These are phyloP conservation scores for Pseudotsuga menziesii DNA, from an alignment of 75 land plant genomes.

Conservation along the genomic window DNA sequence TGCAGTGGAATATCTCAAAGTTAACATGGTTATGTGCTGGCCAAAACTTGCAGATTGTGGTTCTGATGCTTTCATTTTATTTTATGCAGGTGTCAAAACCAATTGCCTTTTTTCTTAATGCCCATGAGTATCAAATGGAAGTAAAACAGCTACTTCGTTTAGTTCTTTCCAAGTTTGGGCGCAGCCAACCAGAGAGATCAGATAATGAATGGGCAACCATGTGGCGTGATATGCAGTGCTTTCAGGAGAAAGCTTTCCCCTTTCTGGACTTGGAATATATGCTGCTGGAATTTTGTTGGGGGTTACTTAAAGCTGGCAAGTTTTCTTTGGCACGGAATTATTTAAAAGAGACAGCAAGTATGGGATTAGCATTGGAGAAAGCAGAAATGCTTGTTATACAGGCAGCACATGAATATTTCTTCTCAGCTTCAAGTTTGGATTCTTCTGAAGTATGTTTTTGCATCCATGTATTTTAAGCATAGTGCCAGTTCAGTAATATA, in stretches of 20 bases:
- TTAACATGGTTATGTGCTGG: conserved; percentile 1
- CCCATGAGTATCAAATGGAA: conserved; percentile 59
- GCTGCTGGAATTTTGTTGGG: conserved; percentile 79
- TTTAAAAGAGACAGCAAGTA: conserved; percentile 53
- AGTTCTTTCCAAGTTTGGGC: conserved; percentile 81
- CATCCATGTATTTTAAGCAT: neutral
- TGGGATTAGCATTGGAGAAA: conserved; percentile 56
- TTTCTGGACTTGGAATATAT: conserved; percentile 81
- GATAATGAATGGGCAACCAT: conserved; percentile 87
- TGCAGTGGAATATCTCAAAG: neutral
- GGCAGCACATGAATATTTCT: conserved; percentile 91
- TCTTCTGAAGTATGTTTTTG: conserved; percentile 62
- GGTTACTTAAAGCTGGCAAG: conserved; percentile 88
- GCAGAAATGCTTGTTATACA: conserved; percentile 85
- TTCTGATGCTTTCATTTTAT: neutral
- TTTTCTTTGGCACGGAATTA: conserved; percentile 86
- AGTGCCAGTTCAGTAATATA: neutral
- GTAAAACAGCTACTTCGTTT: conserved; percentile 82
- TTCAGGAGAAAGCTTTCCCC: conserved; percentile 90
- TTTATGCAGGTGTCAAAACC: conserved; percentile 81
- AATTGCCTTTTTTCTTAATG: conserved; percentile 51
- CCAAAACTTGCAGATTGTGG: neutral
- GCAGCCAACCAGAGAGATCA: conserved; percentile 73
- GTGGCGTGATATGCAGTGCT: conserved; percentile 77
- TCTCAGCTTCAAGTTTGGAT: conserved; percentile 85